phyloP scores from a whole-genome alignment of 2,329 filamentous ascomycete genomes.

The Emericellopsis cladophorae region DNA sequence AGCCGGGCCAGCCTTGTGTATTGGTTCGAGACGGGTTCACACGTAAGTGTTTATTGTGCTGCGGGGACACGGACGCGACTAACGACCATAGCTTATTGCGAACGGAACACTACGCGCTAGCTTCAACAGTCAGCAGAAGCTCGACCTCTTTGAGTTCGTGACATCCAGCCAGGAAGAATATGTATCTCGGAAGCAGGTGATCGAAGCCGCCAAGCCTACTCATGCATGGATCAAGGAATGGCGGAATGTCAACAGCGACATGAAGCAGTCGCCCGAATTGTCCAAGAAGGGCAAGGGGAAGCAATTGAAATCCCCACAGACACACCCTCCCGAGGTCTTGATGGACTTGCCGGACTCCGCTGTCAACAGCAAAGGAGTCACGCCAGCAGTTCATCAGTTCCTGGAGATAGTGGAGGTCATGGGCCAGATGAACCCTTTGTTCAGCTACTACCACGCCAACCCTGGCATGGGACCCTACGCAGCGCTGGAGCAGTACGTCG shows the following conservation, averaged over 20 bases:
- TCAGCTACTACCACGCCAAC: constrained; percentile 43
- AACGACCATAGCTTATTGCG: constrained; percentile 51
- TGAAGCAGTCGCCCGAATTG: constrained; percentile 51
- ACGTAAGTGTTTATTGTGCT: constrained; percentile 41
- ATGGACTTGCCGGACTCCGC: constrained; percentile 46
- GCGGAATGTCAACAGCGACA: constrained; percentile 45
- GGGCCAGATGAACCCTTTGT: constrained; percentile 53
- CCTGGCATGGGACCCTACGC: constrained; percentile 40
- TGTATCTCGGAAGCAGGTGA: constrained; percentile 55
- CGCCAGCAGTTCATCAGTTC: constrained; percentile 48
- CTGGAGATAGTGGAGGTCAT: constrained; percentile 56
- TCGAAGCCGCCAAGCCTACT: constrained; percentile 46
- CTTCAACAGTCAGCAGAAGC: constrained; percentile 67
- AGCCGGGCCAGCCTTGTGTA: constrained; percentile 71
- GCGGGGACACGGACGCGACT: too few species aligned
- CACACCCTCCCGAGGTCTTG: constrained; percentile 41
- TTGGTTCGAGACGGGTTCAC: constrained; percentile 74
- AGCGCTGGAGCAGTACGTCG: constrained; percentile 49
- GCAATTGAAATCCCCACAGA: constrained; percentile 45
- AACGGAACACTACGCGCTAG: constrained; percentile 66
- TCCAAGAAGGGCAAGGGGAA: constrained; percentile 52
- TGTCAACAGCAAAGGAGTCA: constrained; percentile 47
- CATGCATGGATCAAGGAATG: constrained; percentile 57
- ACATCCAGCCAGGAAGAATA: constrained; percentile 72
- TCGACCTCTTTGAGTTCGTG: constrained; percentile 76